These are phyloP conservation scores for Ramularia endophylla DNA, from an alignment of 2,329 filamentous ascomycete genomes.

Conservation along the genomic window DNA sequence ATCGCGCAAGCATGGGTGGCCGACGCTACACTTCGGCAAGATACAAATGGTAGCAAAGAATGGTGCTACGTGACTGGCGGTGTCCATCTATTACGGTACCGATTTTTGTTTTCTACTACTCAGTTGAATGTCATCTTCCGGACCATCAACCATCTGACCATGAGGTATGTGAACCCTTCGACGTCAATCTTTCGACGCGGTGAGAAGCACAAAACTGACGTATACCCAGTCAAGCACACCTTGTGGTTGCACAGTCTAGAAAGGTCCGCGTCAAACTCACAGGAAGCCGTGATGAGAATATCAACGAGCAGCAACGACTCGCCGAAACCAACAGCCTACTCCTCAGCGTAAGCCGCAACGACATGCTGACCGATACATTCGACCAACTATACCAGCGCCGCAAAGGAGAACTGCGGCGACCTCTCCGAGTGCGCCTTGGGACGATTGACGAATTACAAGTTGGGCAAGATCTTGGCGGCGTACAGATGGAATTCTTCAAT, in stretches of 20 bases:
- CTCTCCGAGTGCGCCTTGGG: constrained; percentile 81
- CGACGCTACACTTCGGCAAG: no score
- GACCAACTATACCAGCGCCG: constrained; percentile 88
- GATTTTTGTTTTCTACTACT: constrained; percentile 70
- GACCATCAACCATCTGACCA: constrained; percentile 77
- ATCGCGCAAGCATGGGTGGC: constrained; percentile 6
- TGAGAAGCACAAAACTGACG: constrained; percentile 5
- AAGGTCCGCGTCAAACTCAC: constrained; percentile 1
- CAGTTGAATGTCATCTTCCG: constrained; percentile 79
- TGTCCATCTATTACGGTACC: constrained; percentile 77
- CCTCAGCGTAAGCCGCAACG: constrained; percentile 38
- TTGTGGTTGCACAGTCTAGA: not conserved
- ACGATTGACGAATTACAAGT: constrained; percentile 71
- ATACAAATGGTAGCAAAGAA: no score
- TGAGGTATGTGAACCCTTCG: constrained; percentile 46
- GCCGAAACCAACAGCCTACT: constrained; percentile 37
- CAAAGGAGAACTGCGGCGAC: constrained; percentile 72
- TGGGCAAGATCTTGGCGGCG: constrained; percentile 87
- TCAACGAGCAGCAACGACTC: constrained; percentile 28
- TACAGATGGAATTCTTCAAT: constrained; percentile 95
- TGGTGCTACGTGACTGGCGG: no score
- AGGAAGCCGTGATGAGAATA: constrained; percentile 6
- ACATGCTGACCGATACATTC: constrained; percentile 47
- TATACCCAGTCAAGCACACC: constrained; percentile 3
- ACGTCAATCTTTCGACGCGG: no score